Evolutionary conservation across 2,329 filamentous ascomycete genomes (phyloP).

Genomic region (Parastagonospora avenae): DNA sequence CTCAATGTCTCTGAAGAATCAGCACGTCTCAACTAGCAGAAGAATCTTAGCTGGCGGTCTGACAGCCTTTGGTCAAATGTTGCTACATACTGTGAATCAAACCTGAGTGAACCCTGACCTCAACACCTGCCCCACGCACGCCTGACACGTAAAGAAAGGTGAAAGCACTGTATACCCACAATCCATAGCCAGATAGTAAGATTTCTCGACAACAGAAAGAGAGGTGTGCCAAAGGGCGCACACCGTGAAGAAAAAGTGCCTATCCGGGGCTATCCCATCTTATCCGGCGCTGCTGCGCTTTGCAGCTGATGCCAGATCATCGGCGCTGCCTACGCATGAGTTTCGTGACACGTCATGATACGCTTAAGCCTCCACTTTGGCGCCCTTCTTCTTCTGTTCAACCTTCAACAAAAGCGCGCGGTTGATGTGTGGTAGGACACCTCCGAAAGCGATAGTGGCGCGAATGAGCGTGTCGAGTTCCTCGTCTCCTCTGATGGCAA

Average conservation of each 20-base stretch:
- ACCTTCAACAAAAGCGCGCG: constrained; percentile 93
- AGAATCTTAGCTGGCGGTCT: background rate
- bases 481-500: constrained; percentile 97
- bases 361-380: constrained; percentile 47
- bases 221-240: constrained; percentile 17
- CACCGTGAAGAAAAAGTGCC: constrained; percentile 21
- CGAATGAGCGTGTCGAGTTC: constrained; percentile 97
- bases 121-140: constrained; percentile 32
- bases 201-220: constrained; percentile 10
- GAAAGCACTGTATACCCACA: constrained; percentile 23
- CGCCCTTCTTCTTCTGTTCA: constrained; percentile 97
- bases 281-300: background rate
- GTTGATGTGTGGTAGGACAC: constrained; percentile 99
- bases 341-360: constrained; percentile 4
- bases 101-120: constrained; percentile 23
- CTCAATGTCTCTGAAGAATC: too few species aligned
- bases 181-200: constrained; percentile 11
- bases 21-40: background rate
- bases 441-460: constrained; percentile 96
- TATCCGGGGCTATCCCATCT: constrained; percentile 11
- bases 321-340: background rate
- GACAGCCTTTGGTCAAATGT: constrained; percentile 14
- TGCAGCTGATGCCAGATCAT: constrained; percentile 3
- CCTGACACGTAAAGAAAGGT: constrained; percentile 28
- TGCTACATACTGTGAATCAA: constrained; percentile 32